Evolutionary conservation across 441 rosid species (phyloP).

Genomic region (Daphne laureola): DNA sequence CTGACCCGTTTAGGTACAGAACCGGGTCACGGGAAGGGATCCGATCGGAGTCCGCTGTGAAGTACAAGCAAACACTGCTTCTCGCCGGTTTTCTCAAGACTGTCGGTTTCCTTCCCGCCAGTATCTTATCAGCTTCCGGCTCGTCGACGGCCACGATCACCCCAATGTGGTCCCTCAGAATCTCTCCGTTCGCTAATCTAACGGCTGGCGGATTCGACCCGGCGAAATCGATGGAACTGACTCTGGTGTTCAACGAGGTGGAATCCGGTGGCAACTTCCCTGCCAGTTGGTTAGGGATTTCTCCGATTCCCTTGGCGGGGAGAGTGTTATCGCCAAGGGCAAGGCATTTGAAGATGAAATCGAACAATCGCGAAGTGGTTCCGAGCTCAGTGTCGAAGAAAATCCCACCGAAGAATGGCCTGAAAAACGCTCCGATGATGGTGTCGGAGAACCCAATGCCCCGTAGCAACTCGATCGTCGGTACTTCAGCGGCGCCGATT

Average conservation of each 20-base stretch:
- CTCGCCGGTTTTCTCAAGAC: constrained; percentile 32
- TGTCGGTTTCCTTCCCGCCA: constrained; percentile 33
- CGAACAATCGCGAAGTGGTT: constrained; percentile 71
- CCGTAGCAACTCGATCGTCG: constrained; percentile 42
- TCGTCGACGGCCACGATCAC: constrained; percentile 72
- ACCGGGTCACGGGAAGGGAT: constrained; percentile 69
- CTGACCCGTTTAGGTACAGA: constrained; percentile 68
- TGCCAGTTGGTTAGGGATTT: constrained; percentile 61
- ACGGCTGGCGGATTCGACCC: constrained; percentile 28
- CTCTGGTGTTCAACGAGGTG: constrained; percentile 40
- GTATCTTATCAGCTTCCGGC: constrained; percentile 49
- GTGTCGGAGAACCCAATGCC: constrained; percentile 60
- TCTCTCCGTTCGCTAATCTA: constrained; percentile 40
- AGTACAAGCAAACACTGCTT: constrained; percentile 69
- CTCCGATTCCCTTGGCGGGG: constrained; percentile 73
- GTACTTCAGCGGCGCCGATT: constrained; percentile 34
- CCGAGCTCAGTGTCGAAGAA: constrained; percentile 73
- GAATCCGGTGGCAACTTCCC: constrained; percentile 46
- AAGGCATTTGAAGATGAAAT: constrained; percentile 78
- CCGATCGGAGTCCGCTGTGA: constrained; percentile 36
- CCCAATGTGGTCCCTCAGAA: constrained; percentile 49
- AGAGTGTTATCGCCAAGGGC: constrained; percentile 83
- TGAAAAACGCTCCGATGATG: constrained; percentile 50
- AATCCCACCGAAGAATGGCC: constrained; percentile 86
- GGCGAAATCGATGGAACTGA: constrained; percentile 37